Conservation (phyloP, 176 grass and related monocot species). For the Triticum turgidum region DNA sequence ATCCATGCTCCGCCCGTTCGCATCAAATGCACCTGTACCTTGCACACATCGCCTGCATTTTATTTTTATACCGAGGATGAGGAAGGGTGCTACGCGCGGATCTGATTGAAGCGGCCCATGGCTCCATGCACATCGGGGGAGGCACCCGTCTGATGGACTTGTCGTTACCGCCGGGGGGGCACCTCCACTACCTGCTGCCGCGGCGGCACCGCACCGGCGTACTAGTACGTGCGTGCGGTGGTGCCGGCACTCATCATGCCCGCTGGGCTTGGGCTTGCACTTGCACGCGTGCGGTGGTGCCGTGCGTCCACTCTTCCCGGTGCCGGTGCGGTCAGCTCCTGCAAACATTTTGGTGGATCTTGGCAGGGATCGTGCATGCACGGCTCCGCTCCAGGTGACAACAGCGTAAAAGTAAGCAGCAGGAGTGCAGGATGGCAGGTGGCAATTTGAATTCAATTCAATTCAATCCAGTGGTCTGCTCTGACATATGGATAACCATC, state of each 20-base stretch:
- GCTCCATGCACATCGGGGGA: slow-evolving; percentile 7
- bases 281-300: not conserved
- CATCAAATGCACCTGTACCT: not conserved
- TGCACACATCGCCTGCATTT: not conserved
- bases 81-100: not conserved
- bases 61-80: not conserved
- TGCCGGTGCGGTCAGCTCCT: not conserved
- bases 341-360: not conserved
- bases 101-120: slow-evolving; percentile 2
- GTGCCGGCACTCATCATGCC: not conserved
- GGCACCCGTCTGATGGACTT: not conserved
- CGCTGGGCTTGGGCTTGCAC: not conserved
- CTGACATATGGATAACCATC: not conserved
- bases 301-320: not conserved
- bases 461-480: not conserved
- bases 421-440: not conserved
- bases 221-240: not conserved
- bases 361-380: slow-evolving; percentile 27
- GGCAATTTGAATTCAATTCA: not conserved
- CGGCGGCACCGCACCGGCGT: not conserved
- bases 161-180: not conserved
- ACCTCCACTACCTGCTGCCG: not conserved
- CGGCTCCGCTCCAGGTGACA: slow-evolving; percentile 27
- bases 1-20: not conserved
- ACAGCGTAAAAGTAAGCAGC: slow-evolving; percentile 21